Base-by-base conservation (phyloP, 805 yeast genomes). In the Starmerella khaoyaiensis region DNA sequence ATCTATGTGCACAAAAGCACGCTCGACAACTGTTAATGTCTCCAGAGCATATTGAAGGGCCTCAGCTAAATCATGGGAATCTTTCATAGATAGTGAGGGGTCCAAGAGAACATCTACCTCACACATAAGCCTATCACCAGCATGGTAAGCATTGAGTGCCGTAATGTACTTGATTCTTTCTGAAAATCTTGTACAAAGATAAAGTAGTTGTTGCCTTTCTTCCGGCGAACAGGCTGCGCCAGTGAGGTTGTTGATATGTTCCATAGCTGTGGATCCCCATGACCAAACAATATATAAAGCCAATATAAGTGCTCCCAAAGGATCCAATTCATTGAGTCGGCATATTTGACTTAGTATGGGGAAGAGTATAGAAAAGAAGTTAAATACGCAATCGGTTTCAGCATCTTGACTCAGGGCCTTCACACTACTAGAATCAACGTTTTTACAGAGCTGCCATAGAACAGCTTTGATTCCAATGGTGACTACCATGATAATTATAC, bases 321-420 rank as follows among this genome's bases (percentile, higher is more conserved):
- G 74, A 59, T 79, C 93, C 30, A 76, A 50, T 82, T 83, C 76
- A 77, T 82, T 75, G 14, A 66, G 49, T 15, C 65, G 55, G 14
- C 67, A 54, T n/a, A 54, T 47, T 37, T 64, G 60, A 1, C 87
- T 87, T 1, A 68, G 29, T 0, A 75, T 44, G 0, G 93, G 93
- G 65, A 79, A 77, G 12, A 79, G 43, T 19, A 80, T 65, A 1
- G 90, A 79, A 29, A 77, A 76, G 1, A 67, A 50, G 58, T 80
- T 80, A 63, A 79, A 79, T 3, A 79, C 67, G 22, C 79, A 69
- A 55, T 80, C 93, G 1, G 86, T 79, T 57, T 68, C 64, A 0
- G 90, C 90, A 57, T 80, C 93, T 55, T 79, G 87, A 2, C 86
- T 81, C 38, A 79, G 60, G 0, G 93, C 93, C 51, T 74, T 78